Percentiles rank a stretch among this genome's conserved stretches.
These are phyloP conservation scores for Abrus pulchellus DNA, from an alignment of 306 rosid genomes.

Conservation along the genomic window DNA sequence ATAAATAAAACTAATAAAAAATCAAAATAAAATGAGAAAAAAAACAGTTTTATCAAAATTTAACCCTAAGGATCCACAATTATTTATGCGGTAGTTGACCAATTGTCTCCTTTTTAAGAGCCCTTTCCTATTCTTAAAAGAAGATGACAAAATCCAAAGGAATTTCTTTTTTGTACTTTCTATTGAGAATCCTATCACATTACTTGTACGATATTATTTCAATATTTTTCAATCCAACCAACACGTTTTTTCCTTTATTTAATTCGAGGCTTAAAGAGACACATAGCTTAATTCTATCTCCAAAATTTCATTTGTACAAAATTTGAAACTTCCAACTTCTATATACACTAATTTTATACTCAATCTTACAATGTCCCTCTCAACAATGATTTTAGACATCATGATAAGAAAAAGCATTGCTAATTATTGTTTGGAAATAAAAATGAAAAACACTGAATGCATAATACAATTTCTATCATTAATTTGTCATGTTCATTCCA, in stretches of 20 bases:
- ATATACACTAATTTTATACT: not conserved
- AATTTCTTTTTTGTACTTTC: not conserved
- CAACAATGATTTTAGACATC: not conserved
- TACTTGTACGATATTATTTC: not conserved
- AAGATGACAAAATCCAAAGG: conserved; percentile 7
- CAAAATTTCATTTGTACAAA: not conserved
- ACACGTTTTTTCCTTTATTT: not conserved
- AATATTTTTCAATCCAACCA: not conserved
- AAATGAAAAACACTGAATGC: not conserved
- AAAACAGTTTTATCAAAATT: too few relatives aligned
- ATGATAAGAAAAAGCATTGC: not conserved
- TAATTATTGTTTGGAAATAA: not conserved
- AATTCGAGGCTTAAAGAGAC: not conserved
- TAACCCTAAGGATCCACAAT: not conserved
- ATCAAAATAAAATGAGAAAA: not conserved
- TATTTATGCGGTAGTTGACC: not conserved
- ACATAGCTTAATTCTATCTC: not conserved
- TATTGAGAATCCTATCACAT: not conserved
- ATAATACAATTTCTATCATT: not conserved
- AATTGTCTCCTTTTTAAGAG: not conserved
- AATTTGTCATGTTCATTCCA: not conserved
- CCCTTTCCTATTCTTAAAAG: not conserved
- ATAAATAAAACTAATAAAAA: too few relatives aligned
- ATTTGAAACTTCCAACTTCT: conserved; percentile 14
- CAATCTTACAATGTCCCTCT: not conserved